These are phyloP conservation scores for Phytophthora fragariae DNA, from an alignment of 352 stramenopile genomes.

Conservation along the genomic window DNA sequence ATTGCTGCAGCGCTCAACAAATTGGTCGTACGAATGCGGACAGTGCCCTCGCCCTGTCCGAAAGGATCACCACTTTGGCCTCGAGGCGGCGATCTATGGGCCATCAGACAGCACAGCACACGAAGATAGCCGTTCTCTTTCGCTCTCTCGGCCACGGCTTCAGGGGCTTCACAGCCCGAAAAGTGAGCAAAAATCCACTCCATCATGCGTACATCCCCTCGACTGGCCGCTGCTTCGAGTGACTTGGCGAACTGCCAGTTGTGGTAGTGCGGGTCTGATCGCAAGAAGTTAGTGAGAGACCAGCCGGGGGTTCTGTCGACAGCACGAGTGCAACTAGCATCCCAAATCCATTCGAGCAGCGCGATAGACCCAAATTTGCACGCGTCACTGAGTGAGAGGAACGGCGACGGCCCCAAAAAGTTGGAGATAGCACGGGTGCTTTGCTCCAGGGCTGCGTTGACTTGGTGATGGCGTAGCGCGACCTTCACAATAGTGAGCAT, in stretches of 20 bases:
- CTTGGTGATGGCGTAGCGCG: conserved; percentile 6
- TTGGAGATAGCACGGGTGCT: conserved; percentile 2
- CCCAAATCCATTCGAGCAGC: conserved; percentile 17
- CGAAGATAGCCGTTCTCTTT: not conserved
- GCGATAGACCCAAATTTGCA: conserved; percentile 4
- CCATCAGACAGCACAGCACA: conserved; percentile 7
- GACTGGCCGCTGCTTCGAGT: not conserved
- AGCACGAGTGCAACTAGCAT: conserved; percentile 6
- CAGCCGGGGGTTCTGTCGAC: conserved; percentile 4
- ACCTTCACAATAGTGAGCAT: conserved; percentile 2
- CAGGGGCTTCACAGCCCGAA: conserved; percentile 3
- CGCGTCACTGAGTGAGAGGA: conserved; percentile 4
- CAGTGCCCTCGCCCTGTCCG: not conserved
- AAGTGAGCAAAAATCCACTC: conserved; percentile 22
- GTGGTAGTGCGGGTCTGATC: conserved; percentile 17
- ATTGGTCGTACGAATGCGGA: no score
- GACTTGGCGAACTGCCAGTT: conserved; percentile 10
- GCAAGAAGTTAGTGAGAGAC: conserved; percentile 20
- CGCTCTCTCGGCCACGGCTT: not conserved
- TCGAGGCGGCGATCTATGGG: not conserved
- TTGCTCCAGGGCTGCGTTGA: conserved; percentile 1
- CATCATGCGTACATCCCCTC: not conserved
- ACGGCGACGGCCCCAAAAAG: conserved; percentile 6
- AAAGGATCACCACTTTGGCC: not conserved
- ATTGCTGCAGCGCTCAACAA: not conserved